phyloP scores from a whole-genome alignment of 176 grass and related monocot genomes.

The Ananas comosus region DNA sequence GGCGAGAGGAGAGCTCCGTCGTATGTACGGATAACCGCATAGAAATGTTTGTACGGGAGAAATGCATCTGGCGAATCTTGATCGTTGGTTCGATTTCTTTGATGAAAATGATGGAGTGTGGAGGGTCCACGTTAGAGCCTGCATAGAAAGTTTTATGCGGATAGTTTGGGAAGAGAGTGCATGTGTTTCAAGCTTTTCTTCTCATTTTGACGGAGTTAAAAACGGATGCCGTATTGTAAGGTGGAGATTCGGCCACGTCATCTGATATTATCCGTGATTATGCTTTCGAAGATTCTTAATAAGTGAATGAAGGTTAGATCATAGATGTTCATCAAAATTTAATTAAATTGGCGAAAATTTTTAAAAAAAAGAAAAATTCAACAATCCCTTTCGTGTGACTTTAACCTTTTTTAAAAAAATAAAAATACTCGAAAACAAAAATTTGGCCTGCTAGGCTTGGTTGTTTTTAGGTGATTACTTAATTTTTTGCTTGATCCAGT shows the following conservation, averaged over 20 bases:
- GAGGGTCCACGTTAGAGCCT: background rate
- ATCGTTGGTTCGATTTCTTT: background rate
- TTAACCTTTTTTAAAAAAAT: too few relatives aligned
- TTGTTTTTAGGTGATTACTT: too few relatives aligned
- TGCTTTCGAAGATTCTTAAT: background rate
- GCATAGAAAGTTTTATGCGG: background rate
- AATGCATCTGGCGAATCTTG: background rate
- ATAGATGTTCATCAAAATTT: too few relatives aligned
- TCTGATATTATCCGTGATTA: background rate
- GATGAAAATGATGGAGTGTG: background rate
- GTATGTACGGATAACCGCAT: background rate
- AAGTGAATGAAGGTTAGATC: too few relatives aligned
- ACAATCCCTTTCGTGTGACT: too few relatives aligned
- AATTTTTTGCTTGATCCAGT: too few relatives aligned
- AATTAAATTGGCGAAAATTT: too few relatives aligned
- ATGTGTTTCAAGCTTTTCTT: background rate
- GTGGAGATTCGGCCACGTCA: slow-evolving; percentile 9
- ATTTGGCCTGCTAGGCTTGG: too few relatives aligned
- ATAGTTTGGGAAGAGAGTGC: background rate
- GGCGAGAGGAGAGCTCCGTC: background rate
- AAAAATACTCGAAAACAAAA: too few relatives aligned
- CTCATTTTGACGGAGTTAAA: background rate
- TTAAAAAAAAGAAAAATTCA: too few relatives aligned
- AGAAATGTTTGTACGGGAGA: background rate
- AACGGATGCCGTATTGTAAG: background rate